Base-by-base conservation (phyloP, 1,284 basidiomycete species). In the Tilletia horrida region DNA sequence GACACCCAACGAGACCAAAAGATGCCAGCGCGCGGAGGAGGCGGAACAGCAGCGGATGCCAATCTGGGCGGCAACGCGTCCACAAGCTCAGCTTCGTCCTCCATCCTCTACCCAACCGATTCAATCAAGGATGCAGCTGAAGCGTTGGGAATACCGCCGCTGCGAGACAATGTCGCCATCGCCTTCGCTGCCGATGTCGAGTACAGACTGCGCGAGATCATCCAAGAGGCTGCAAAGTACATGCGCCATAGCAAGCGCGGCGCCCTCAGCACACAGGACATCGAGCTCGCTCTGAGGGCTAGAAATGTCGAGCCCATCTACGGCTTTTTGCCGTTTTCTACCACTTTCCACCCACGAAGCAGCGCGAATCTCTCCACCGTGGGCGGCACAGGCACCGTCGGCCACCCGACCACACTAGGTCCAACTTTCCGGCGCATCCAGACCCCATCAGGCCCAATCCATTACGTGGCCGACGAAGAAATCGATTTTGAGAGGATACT, bases 151-250 rank as follows among this genome's bases (percentile, higher is more conserved):
- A 88, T 97, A 68, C 85, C 88, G n/a, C 89, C 85, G 57, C 83
- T 98, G 52, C 86, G 91, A 1, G 91, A 94, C 67, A 83, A 86
- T 6, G 90, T 97, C 13, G 90, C 93, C 1, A 88, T 88, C 21
- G 87, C 91, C 0, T 86, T 99, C 18, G 93, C 95, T 1, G 92
- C 91, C 70, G 96, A 99, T 84, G 92, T 97, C 50, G 95, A 98
- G 82, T 97, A 97, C 83, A 86, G 96, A 68, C 88, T 97, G 79
- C 93, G 95, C 81, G 91, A 95, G 81, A 88, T 95, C 55, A 87
- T 94, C 69, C 91, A 96, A 89, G 94, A 97, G 86, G 93, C 95
- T 11, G 88, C 92, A 27, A 91, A 93, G 69, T 98, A 96, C 83
- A 97, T 97, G 91, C 87, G 93, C 27, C 94, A 98, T 82, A 90